Evolutionary conservation across 805 yeast genomes (phyloP), one percentile per base, ranked within the genome.

Genomic region (Brettanomyces custersianus): DNA sequence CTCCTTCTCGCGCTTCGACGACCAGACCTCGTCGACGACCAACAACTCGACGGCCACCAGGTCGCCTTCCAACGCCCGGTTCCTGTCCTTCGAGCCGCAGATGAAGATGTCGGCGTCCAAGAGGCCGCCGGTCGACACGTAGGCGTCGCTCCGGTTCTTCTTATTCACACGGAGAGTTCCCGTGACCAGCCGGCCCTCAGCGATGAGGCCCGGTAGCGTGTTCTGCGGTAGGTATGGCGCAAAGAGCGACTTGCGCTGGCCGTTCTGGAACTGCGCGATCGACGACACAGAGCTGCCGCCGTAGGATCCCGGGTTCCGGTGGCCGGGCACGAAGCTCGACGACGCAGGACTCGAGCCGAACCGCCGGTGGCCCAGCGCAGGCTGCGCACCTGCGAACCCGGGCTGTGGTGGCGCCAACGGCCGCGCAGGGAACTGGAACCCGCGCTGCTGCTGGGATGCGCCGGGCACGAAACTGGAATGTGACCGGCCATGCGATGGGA

Each of bases 1-100:
- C 55, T 92, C 98, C 55, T 92, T 92, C 59, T 92, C 98, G 52
- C 86, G 80, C 58, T 90, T 92, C 18, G 95, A 80, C 22, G 77
- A 86, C 98, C 98, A 92, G 22, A 92, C 98, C 54, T 92, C 98
- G 58, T 92, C 96, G 27, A 92, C 98, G 17, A 83, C 84, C 39
- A 92, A 71, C 43, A 92, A 70, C 58, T 92, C 98, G 17, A 92
- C 88, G 0, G 98, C 98, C 27, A 92, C 98, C 35, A 86, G 64
- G 57, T 92, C 98, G 39, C 96, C 96, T 60, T 92, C 98, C 37
- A 92, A 65, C 2, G 98, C 97, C 56, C 98, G 78, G 60, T 92
- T 92, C 57, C 98, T 82, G 60, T 92, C 98, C 57, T 92, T 92
- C 9, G 97, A 88, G 9, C 98, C 98, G 65, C 97, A 92, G 46